Base-by-base conservation (phyloP, 305 asterid genomes). In the Plantago rigida region DNA sequence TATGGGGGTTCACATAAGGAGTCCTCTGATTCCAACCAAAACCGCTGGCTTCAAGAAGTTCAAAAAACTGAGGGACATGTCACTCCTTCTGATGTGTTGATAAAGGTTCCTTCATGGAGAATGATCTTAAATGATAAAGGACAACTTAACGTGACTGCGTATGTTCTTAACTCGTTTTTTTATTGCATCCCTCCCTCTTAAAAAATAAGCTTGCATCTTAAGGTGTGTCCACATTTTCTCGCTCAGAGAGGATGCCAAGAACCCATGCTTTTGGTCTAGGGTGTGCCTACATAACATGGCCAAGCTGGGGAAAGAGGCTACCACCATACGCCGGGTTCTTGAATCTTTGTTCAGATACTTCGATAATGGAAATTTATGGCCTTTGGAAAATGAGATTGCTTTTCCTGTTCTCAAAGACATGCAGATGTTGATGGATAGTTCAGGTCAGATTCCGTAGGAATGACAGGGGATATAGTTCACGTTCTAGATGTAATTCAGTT, bases 281-380 rank as follows among this genome's bases (percentile, higher is more conserved):
- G 86, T 84, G 67, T 87, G 96, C 83, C 84, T 93, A 24, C 94
- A 79, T 65, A 85, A 84, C 82, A 93, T 93, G 95, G 96, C 99
- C 60, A 93, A 85, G 72, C 90, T 93, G 47, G 99, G 93, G 66
- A 93, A 84, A 75, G 99, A 89, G 75, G 97, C 90, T 65, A 85
- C 96, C 34, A 93, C 99, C 41, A 89, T 86, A 95, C 92, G 99
- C 49, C 90, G 95, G 29, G 93, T 93, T 79, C 82, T 89, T 51
- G 99, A 93, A 76, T 89, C 97, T 41, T 73, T 89, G 72, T 89
- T 87, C 68, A 89, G 95, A 36, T 89, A 83, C 74, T 87, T 89
- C 15, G 99, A 93, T 63, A 73, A 64, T 45, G 94, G 80, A 63
- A 85, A 87, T 72, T 77, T 80, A 3, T 93, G 99, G 99, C 82